Evolutionary conservation across 164 flowering plant species (phyloP), one percentile per base, ranked within the genome.

Genomic region (Umbellularia californica): DNA sequence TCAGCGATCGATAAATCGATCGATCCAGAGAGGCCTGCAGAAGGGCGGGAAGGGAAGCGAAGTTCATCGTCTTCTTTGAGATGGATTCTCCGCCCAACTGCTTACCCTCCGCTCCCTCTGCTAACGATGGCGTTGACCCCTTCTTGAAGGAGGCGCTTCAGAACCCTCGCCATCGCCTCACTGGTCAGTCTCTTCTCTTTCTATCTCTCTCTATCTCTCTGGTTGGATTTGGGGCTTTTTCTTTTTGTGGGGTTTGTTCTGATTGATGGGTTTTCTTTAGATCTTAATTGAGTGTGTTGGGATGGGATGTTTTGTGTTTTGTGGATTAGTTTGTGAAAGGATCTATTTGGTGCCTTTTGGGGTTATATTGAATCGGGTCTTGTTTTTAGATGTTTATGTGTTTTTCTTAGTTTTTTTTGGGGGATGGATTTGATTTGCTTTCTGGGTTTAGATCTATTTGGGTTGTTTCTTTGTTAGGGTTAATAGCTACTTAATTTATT

Each of bases 91-190:
- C 68, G 50, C 15, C 75, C 41, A 25, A 3, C 65, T 51, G 51
- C 76, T 52, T 55, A 24, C 64, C 76, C 52, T 27, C 30, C 47
- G 70, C 73, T 19, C 65, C 71, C 33, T 50, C 79, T 63, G 72
- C 65, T 58, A 58, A 23, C 27, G 81, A 75, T 30, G 58, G 69
- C 70, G 97, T 95, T 11, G 97, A 95, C 80, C 92, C 94, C 14
- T 95, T 95, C 81, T 78, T 93, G 78, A 85, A 85, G 25, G 99
- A 95, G 83, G 99, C 95, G 77, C 93, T 95, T 41, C 94, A 90
- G 73, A 93, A 93, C 80, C 97, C 97, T 81, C 94, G 99, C 69
- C 97, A 95, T 82, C 98, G 97, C 35, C 89, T 95, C 58, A 89
- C 97, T 71, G 87, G 98, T 94, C 28, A 65, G 60, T 15, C 25